Evolutionary conservation across 352 stramenopile species (phyloP), one percentile per base, ranked within the genome.

Genomic region (Phytopythium chamaehyphon): DNA sequence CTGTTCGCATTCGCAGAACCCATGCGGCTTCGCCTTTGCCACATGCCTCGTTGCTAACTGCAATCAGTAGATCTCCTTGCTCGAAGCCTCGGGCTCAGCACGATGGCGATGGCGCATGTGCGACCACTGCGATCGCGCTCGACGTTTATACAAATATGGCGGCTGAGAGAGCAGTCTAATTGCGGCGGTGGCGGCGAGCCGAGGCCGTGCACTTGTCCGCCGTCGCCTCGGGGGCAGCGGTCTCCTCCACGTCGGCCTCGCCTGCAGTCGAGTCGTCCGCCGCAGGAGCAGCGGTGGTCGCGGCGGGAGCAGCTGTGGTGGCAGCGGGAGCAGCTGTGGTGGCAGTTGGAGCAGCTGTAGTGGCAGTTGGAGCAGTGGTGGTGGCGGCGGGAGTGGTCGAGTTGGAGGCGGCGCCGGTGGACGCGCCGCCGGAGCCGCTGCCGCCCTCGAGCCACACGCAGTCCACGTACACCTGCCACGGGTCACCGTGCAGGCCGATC

Each of bases 401-500:
- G n/a, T 42, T 37, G 21, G 51, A 33, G 28, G 28, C 5, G 5
- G 28, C 28, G 40, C 40, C 38, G 14, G 22, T 50, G 5, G 44
- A 37, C 44, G 44, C 37, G 14, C n/a, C 45, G 28, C 45, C 45
- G 24, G 45, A 51, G 9, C 45, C 45, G 45, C 45, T 51, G 28
- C 45, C 48, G 48, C 48, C 48, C 23, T 54, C 48, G 35, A 54
- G 48, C 42, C 40, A 46, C 9, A 43, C 43, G 46, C 39, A 54
- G 48, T 54, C 48, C 23, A 23, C 36, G 35, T 56, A 60, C 31
- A 54, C 48, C 48, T 54, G 48, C 48, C 48, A 54, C 48, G 48
- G 47, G 35, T 53, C 36, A 18, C 33, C 47, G 21, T 53, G 47
- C 21, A 53, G 37, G 3, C 47, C 77, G 36, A 86, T 54, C 78